phyloP scores from a whole-genome alignment of 202 grass and related monocot genomes.

The Saccharum hybrid region DNA sequence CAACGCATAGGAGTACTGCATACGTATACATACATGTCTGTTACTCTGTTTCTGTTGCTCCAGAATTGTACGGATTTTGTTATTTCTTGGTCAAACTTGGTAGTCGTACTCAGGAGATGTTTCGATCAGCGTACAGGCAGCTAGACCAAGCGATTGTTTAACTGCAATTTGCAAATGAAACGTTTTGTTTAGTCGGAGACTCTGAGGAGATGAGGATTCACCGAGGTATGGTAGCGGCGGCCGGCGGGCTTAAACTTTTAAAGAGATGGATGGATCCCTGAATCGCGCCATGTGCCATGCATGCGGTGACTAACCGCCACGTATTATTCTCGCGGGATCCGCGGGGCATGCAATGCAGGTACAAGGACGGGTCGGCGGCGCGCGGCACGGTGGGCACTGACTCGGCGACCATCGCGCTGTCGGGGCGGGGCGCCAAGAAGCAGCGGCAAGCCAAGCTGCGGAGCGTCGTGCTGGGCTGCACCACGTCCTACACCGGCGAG shows the following conservation, averaged over 20 bases:
- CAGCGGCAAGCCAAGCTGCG: constrained; percentile 59
- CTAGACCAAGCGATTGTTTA: neutral
- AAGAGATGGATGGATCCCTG: constrained; percentile 12
- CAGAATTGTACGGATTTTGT: neutral
- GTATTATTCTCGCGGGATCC: neutral
- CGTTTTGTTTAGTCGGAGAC: neutral
- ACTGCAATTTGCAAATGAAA: neutral
- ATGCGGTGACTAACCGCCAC: constrained; percentile 22
- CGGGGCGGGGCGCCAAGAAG: constrained; percentile 10
- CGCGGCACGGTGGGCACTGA: constrained; percentile 74
- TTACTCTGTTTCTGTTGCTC: neutral
- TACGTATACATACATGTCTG: no score
- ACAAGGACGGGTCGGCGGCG: constrained; percentile 77
- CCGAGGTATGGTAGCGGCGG: neutral
- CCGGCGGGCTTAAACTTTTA: neutral
- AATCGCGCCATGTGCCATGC: constrained; percentile 48
- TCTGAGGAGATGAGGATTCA: neutral
- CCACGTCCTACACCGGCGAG: constrained; percentile 50
- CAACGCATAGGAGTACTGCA: no score
- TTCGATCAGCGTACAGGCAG: constrained; percentile 11
- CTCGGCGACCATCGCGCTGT: constrained; percentile 77
- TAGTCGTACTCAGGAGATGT: constrained; percentile 19
- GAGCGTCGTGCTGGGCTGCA: constrained; percentile 73
- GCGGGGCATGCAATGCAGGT: constrained; percentile 47
- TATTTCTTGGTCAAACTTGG: constrained; percentile 25